Base-by-base conservation (phyloP, 2,329 filamentous ascomycete genomes). In the Lasiodiplodia gonubiensis region DNA sequence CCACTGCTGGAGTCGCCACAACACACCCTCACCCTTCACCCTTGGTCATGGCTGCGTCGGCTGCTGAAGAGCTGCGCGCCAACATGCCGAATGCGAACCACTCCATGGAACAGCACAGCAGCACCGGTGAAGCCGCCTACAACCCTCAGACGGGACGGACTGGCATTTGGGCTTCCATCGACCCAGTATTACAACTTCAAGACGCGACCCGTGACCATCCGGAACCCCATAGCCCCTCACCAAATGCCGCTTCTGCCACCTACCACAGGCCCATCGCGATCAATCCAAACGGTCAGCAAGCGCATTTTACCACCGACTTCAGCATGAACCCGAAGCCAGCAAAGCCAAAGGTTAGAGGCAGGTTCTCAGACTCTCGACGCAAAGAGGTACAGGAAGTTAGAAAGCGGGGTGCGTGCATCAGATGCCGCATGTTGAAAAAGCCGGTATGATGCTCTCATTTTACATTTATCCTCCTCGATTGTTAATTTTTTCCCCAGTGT, bases 361-460 rank as follows among this genome's bases (percentile, higher is more conserved):
- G 84, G n/a, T 89, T 89, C 71, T 81, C 83, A 35, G 85, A 86
- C 52, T 80, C 81, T 25, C 79, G 86, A 68, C 82, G 87, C 39
- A 84, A 86, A 69, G 85, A 89, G 72, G 86, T 89, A 2, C 84
- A 86, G 69, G 83, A 86, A 69, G 84, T 88, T 39, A 82, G 87
- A 27, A 88, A 88, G 74, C 80, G 83, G 64, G 87, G 87, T 14
- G 87, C 87, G 8, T 89, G 87, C 71, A 84, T 89, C 69, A 84
- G 87, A 39, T 89, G 87, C 73, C 85, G 86, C 16, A 88, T 89
- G 86, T 77, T 89, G 27, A 89, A 88, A 77, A 89, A 89, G 72
- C 85, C 86, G 46, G 71, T 73, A 66, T 30, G 69, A 59, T 54
- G 21, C 11, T 42, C 16, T 39, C 30, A 33, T 39, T 14, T n/a